Conservation (phyloP, 2,329 filamentous ascomycete species). For the Fusarium sp. region DNA sequence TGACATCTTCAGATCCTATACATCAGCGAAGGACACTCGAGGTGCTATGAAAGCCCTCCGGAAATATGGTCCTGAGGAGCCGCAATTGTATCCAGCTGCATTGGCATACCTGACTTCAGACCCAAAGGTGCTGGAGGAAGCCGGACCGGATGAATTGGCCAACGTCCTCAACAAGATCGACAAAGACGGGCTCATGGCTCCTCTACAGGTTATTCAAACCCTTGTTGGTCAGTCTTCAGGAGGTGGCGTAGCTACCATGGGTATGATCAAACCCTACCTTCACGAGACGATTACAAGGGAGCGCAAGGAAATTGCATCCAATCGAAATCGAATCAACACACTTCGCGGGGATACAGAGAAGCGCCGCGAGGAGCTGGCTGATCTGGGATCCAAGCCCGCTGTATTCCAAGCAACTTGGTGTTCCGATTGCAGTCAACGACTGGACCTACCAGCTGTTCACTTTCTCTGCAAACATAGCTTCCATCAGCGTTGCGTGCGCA, state of each 20-base stretch:
- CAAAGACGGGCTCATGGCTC: conserved; percentile 91
- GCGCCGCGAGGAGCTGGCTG: conserved; percentile 82
- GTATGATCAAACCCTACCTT: conserved; percentile 94
- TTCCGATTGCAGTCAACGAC: conserved; percentile 79
- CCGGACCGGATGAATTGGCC: conserved; percentile 84
- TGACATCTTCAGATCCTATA: conserved; percentile 97
- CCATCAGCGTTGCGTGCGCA: conserved; percentile 85
- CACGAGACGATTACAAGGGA: conserved; percentile 90
- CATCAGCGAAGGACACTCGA: conserved; percentile 88
- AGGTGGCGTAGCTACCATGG: conserved; percentile 88
- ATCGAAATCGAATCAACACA: conserved; percentile 83
- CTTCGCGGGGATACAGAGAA: conserved; percentile 87
- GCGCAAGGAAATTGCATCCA: conserved; percentile 83
- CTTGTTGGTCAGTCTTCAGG: conserved; percentile 71
- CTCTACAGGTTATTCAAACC: conserved; percentile 95
- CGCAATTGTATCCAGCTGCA: conserved; percentile 91
- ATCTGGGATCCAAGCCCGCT: conserved; percentile 82
- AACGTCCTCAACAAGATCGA: conserved; percentile 88
- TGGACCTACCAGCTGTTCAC: conserved; percentile 92
- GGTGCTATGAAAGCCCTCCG: conserved; percentile 90
- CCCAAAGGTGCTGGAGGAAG: conserved; percentile 83
- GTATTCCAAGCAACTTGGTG: conserved; percentile 94
- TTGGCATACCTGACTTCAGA: conserved; percentile 94
- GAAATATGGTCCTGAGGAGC: conserved; percentile 93
- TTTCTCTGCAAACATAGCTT: conserved; percentile 98